Evolutionary conservation across 1,139 yeast species (phyloP), one percentile per base, ranked within the genome.

Genomic region (Hanseniaspora uvarum): DNA sequence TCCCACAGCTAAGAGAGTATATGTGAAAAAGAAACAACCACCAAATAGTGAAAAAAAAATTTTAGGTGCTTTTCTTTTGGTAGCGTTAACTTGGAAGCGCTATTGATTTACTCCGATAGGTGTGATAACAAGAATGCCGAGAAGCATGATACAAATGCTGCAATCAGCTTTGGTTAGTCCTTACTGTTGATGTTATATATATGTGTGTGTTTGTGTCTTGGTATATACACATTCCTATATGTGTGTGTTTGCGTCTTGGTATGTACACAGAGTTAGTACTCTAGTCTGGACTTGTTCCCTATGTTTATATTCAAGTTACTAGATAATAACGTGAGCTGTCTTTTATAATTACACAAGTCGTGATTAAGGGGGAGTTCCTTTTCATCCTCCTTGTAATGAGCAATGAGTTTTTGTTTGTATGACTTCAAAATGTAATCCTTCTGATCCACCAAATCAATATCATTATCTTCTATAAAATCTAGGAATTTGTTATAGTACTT

Each of bases 381-480:
- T 10, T 5, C 33, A 3, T n/a, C 30, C 19, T 41, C 31, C n/a
- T 43, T 31, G 26, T 26, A 50, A 16, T 50, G 34, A 4, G 16
- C 23, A 8, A 14, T 11, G 7, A 50, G 26, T 16, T 50, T 34
- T n/a, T 19, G n/a, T 23, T 43, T 50, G 23, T 50, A 50, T 11
- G 28, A 18, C 11, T 43, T 24, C 19, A 50, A 7, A 1, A 50
- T 16, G 4, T 6, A 11, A 14, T 50, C 43, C 12, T 28, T 43
- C 3, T 34, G 7, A 10, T 36, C 43, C 23, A 24, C 30, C 5
- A 50, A 37, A n/a, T 50, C 43, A 21, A 43, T 50, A 21, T 50
- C 33, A 23, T 43, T 50, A 14, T 50, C 53, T 12, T 50, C 53
- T 21, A 50, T 43, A 31, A 23, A 50, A n/a, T 50, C 53, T 23